These are phyloP conservation scores for Plasmodium ovale DNA, from an alignment of 169 alveolate species.

Conservation along the genomic window DNA sequence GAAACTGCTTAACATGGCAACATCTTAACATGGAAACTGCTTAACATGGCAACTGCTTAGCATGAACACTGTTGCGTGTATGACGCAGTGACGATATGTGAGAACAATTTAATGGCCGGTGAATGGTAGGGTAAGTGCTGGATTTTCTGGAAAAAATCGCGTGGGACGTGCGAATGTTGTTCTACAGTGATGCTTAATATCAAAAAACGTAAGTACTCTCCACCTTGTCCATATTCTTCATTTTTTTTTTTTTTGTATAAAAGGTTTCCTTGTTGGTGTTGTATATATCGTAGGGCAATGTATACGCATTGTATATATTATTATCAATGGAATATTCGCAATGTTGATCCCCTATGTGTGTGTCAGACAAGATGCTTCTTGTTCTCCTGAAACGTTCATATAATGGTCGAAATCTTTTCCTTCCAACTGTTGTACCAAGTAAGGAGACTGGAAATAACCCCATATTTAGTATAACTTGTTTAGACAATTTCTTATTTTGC, in stretches of 20 bases:
- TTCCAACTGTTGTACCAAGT: conserved; percentile 83
- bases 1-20: too few relatives aligned
- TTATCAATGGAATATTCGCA: conserved; percentile 79
- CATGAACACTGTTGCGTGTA: conserved; percentile 7
- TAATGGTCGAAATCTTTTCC: conserved; percentile 80
- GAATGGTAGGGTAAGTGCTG: neutral
- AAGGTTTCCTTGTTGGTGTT: conserved; percentile 44
- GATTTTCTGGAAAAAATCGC: neutral
- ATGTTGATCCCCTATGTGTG: conserved; percentile 81
- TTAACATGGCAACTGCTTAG: neutral
- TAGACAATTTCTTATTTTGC: conserved; percentile 81
- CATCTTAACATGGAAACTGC: too few relatives aligned
- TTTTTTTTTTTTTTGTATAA: conserved; percentile 30
- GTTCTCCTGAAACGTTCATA: conserved; percentile 82
- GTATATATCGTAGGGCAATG: conserved; percentile 74
- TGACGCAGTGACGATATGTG: neutral
- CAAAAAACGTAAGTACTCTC: conserved; percentile 68
- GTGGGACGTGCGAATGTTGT: neutral
- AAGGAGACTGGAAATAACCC: conserved; percentile 83
- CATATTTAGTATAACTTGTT: conserved; percentile 83
- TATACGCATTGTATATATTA: conserved; percentile 70
- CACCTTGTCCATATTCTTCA: neutral
- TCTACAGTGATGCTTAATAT: neutral
- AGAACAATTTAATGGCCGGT: neutral
- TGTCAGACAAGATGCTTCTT: conserved; percentile 81